Conservation (phyloP, 495 filamentous ascomycete species). For the Entonaema liquescens region DNA sequence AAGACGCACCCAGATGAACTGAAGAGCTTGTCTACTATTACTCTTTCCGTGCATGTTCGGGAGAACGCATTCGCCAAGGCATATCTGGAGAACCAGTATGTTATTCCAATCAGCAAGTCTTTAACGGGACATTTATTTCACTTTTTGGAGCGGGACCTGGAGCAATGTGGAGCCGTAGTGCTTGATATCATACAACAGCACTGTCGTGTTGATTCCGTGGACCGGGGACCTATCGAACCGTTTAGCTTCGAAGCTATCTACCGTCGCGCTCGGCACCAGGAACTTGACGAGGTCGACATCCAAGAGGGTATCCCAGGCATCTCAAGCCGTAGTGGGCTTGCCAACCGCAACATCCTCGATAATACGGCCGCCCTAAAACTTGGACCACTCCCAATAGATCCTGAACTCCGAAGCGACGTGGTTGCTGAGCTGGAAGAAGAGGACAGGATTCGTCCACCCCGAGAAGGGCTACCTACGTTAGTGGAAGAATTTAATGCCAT, state of each 20-base stretch:
- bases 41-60: slow-evolving; percentile 76
- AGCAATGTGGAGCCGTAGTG: slow-evolving; percentile 79
- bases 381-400: slow-evolving; percentile 81
- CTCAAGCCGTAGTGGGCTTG: slow-evolving; percentile 73
- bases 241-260: slow-evolving; percentile 84
- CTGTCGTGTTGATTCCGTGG: slow-evolving; percentile 75
- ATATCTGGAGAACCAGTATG: slow-evolving; percentile 85
- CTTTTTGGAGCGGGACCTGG: slow-evolving; percentile 84
- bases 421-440: slow-evolving; percentile 82
- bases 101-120: slow-evolving; percentile 81
- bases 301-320: slow-evolving; percentile 95
- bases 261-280: slow-evolving; percentile 60
- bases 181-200: slow-evolving; percentile 76
- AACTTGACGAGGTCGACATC: slow-evolving; percentile 75
- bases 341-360: slow-evolving; percentile 73
- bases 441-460: slow-evolving; percentile 74
- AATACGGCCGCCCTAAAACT: slow-evolving; percentile 70
- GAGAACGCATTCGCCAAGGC: slow-evolving; percentile 75
- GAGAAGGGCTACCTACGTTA: slow-evolving; percentile 68
- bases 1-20: slow-evolving; percentile 80
- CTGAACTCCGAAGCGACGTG: slow-evolving; percentile 79
- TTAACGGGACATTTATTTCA: slow-evolving; percentile 82
- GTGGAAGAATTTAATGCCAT: slow-evolving; percentile 81
- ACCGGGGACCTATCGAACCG: slow-evolving; percentile 77
- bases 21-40: slow-evolving; percentile 70